phyloP scores from a whole-genome alignment of 2,329 filamentous ascomycete species.

The Cladorrhinum sp. region DNA sequence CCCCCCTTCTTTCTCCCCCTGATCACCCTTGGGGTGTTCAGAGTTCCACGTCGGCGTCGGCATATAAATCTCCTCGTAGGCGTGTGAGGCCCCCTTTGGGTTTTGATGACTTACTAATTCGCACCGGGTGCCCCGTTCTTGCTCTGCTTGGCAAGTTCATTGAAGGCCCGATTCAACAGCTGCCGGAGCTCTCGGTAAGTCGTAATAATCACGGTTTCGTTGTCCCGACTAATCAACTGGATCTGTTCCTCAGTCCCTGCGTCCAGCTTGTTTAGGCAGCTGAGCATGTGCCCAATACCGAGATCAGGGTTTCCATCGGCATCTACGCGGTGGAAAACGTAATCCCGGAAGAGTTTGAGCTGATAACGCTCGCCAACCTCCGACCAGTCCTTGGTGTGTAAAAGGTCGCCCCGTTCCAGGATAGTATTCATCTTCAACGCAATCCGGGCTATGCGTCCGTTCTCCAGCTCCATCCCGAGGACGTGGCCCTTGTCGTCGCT shows the following conservation, averaged over 20 bases:
- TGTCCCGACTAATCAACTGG: constrained; percentile 81
- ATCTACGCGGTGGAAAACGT: constrained; percentile 95
- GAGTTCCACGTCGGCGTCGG: too few species aligned
- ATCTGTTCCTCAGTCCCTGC: constrained; percentile 84
- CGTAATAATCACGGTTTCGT: constrained; percentile 83
- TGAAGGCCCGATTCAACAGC: constrained; percentile 55
- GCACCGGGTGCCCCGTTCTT: constrained; percentile 26
- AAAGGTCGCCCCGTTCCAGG: constrained; percentile 85
- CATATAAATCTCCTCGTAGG: too few species aligned
- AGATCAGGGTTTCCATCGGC: constrained; percentile 76
- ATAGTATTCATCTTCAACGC: constrained; percentile 79
- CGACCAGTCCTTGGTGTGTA: constrained; percentile 75
- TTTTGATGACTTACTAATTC: too few species aligned
- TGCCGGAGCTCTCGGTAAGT: constrained; percentile 86
- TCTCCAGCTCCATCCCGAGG: constrained; percentile 80
- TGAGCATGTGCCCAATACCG: constrained; percentile 83
- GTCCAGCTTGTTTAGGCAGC: constrained; percentile 87
- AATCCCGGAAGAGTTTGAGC: constrained; percentile 93
- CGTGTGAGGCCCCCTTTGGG: too few species aligned
- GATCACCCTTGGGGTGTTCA: too few species aligned
- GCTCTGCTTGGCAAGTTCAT: constrained; percentile 52
- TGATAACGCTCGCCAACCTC: constrained; percentile 91
- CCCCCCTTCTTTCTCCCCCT: too few species aligned
- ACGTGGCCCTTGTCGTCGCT: constrained; percentile 72
- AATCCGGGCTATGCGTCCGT: constrained; percentile 77